Base-by-base conservation (phyloP, 306 rosid species). In the Quercus mongolica region DNA sequence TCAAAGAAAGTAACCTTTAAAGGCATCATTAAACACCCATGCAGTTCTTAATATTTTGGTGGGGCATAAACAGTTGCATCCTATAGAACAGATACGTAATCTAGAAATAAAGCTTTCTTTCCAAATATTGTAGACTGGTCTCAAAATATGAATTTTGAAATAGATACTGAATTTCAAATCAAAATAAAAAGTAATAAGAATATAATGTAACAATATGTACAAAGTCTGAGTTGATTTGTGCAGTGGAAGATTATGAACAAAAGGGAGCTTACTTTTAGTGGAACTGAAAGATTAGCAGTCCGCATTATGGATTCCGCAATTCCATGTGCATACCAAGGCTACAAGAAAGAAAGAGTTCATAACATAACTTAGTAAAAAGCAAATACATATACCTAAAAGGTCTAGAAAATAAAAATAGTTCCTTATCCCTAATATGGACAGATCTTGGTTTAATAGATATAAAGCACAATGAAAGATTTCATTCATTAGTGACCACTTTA, bases 241-340 rank as follows among this genome's bases (percentile, higher is more conserved):
- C 65, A 12, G 75, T 11, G 3, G 30, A 52, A 33, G 44, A 15
- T 18, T 56, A 35, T 17, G 55, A 74, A 31, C 76, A 28, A 76
- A 71, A 79, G 71, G 75, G 85, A 30, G 52, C 97, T 87, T 85
- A 94, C 97, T 88, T 90, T 94, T 30, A 94, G 86, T 52, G 99
- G 99, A 84, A 92, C 89, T n/a, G 99, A 94, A 83, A 94, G 92
- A 76, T 91, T 94, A 80, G 99, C 92, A 59, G 99, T 94, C 58
- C 97, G 98, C 99, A 92, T 85, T 84, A 94, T 94, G 87, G 99
- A 88, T 90, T 91, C 97, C 30, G 95, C 99, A 83, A 94, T 94
- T 68, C 98, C 99, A 83, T 90, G 99, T 30, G 99, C 97, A 88
- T 94, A 94, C 97, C 99, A 94, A 75, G 99, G 97, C 99, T 94